A percentile compares a stretch with the other conserved stretches of the same genome.
phyloP scores from a whole-genome alignment of 2,329 filamentous ascomycete genomes.

The Cladophialophora yegresii region DNA sequence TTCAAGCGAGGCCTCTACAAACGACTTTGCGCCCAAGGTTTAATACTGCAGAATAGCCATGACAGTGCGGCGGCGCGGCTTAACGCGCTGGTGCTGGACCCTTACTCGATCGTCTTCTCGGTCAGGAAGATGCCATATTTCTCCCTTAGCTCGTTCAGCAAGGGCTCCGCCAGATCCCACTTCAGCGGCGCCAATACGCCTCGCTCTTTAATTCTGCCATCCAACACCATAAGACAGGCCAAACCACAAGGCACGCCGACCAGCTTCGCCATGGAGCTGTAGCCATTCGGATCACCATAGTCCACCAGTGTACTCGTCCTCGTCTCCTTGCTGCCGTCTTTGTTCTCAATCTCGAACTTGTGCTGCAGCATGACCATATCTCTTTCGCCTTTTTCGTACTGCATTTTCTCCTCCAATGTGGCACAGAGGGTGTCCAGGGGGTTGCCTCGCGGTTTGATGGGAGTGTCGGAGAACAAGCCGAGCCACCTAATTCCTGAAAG shows the following conservation, averaged over 20 bases:
- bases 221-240: conserved; percentile 74
- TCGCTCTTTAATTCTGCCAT: conserved; percentile 71
- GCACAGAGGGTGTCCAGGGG: conserved; percentile 90
- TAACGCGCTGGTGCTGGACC: not conserved
- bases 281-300: conserved; percentile 72
- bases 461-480: conserved; percentile 65
- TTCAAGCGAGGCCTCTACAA: not conserved
- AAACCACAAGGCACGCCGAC: conserved; percentile 75
- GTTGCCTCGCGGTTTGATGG: conserved; percentile 72
- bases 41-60: not conserved
- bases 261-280: conserved; percentile 79
- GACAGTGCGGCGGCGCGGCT: not conserved
- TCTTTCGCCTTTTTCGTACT: conserved; percentile 77
- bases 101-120: conserved; percentile 59
- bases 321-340: conserved; percentile 75
- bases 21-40: not conserved
- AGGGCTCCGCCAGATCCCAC: conserved; percentile 67
- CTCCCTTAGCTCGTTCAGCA: conserved; percentile 77
- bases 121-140: conserved; percentile 73
- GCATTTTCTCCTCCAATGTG: conserved; percentile 87
- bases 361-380: conserved; percentile 71
- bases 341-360: conserved; percentile 77
- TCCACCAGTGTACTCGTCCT: conserved; percentile 78
- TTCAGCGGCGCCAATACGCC: conserved; percentile 77
- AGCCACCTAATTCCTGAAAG: conserved; percentile 72